These are phyloP conservation scores for Physcomitrellopsis africana DNA, from an alignment of 225 moss, liverwort and hornwort genomes.

Conservation along the genomic window DNA sequence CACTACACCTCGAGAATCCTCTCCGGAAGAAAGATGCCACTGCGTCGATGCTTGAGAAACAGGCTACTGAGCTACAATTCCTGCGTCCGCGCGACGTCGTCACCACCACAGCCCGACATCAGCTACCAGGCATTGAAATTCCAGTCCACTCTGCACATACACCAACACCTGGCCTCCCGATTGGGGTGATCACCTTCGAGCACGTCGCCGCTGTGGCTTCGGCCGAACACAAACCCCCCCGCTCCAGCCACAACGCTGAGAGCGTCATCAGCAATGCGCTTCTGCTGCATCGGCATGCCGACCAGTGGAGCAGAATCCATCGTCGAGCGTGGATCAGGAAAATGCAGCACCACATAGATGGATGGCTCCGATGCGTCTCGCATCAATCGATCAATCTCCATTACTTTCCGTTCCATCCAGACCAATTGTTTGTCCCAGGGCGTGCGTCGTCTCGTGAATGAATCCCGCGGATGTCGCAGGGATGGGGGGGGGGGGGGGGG, in stretches of 20 bases:
- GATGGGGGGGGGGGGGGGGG: no score
- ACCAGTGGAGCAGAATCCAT: slow-evolving; percentile 43
- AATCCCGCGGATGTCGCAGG: no score
- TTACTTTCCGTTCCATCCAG: no score
- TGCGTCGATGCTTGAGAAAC: not conserved
- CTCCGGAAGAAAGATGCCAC: not conserved
- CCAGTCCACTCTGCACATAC: not conserved
- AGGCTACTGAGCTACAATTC: not conserved
- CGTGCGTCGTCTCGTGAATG: no score
- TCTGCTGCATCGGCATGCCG: not conserved
- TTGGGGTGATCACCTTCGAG: not conserved
- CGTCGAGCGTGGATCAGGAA: slow-evolving; percentile 17
- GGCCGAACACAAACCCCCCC: not conserved
- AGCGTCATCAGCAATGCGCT: not conserved
- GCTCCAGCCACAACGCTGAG: not conserved
- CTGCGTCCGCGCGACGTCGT: not conserved
- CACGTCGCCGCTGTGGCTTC: not conserved
- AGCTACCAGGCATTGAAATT: not conserved
- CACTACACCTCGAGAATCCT: not conserved
- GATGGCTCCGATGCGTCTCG: slow-evolving; percentile 18
- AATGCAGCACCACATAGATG: not conserved
- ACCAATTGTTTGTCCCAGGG: no score
- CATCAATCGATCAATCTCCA: no score
- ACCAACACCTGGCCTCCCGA: not conserved
- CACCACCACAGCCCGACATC: not conserved